phyloP scores from a whole-genome alignment of 2,329 filamentous ascomycete genomes.

The Scleromitrula shiraiana region DNA sequence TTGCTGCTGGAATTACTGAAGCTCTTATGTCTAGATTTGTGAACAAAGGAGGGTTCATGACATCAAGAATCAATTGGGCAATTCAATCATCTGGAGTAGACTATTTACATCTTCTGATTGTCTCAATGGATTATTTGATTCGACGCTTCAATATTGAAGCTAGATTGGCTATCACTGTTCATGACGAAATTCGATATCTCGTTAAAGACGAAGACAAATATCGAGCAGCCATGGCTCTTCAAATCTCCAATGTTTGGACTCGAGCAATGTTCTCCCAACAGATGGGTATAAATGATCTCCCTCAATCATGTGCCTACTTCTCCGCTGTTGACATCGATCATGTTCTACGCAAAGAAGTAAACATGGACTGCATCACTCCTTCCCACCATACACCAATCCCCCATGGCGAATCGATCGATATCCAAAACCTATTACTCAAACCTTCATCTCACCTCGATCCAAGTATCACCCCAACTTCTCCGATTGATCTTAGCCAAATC shows the following conservation, averaged over 20 bases:
- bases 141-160: slow-evolving; percentile 78
- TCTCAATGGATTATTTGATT: slow-evolving; percentile 89
- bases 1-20: slow-evolving; percentile 93
- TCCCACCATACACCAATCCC: slow-evolving; percentile 72
- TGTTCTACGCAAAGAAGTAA: slow-evolving; percentile 93
- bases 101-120: slow-evolving; percentile 88
- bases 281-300: slow-evolving; percentile 89
- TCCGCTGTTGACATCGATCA: slow-evolving; percentile 92
- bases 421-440: slow-evolving; percentile 66
- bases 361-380: slow-evolving; percentile 95
- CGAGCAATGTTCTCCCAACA: slow-evolving; percentile 96
- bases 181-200: slow-evolving; percentile 94
- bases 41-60: slow-evolving; percentile 85
- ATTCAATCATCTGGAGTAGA: slow-evolving; percentile 97
- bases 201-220: slow-evolving; percentile 83
- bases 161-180: slow-evolving; percentile 85
- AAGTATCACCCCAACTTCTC: slow-evolving; percentile 44
- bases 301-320: slow-evolving; percentile 92
- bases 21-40: slow-evolving; percentile 85
- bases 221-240: slow-evolving; percentile 81
- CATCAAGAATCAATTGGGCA: slow-evolving; percentile 96
- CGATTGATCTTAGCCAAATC: slow-evolving; percentile 46
- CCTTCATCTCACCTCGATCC: slow-evolving; percentile 61
- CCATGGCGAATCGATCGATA: slow-evolving; percentile 81
- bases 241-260: slow-evolving; percentile 93